phyloP scores from a whole-genome alignment of 345 rosid species.

The Rubroshorea leprosula region DNA sequence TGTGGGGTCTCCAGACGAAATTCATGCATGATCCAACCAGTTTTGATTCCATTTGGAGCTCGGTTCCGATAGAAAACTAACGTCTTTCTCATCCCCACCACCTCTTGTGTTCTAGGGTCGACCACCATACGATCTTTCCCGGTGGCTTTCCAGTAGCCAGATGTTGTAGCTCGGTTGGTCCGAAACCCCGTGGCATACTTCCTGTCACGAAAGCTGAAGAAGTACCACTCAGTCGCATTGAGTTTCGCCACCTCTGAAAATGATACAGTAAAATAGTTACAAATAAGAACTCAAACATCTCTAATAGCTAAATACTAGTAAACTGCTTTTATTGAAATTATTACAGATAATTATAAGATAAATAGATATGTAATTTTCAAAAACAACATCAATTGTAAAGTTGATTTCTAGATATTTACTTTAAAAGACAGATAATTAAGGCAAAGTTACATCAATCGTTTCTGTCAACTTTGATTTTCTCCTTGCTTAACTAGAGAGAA shows the following conservation, averaged over 20 bases:
- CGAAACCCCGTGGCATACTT: constrained; percentile 93
- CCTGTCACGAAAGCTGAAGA: constrained; percentile 92
- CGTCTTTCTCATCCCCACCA: constrained; percentile 97
- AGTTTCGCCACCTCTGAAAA: constrained; percentile 85
- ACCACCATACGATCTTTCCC: constrained; percentile 90
- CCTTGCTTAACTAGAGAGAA: too few species aligned
- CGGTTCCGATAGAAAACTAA: constrained; percentile 81
- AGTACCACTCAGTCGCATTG: constrained; percentile 90
- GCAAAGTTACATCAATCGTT: constrained; percentile 4
- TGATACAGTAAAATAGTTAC: background rate
- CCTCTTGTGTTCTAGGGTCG: constrained; percentile 50
- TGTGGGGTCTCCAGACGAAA: constrained; percentile 89
- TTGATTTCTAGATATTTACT: background rate
- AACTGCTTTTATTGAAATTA: too few species aligned
- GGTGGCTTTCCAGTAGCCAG: constrained; percentile 98
- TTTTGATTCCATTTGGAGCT: constrained; percentile 93
- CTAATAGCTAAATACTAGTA: too few species aligned
- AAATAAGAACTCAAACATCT: too few species aligned
- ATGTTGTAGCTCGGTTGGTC: constrained; percentile 72
- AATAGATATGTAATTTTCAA: background rate
- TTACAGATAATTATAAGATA: too few species aligned
- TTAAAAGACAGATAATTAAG: background rate
- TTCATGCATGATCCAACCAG: constrained; percentile 99
- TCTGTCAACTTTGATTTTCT: too few species aligned
- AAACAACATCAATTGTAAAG: too few species aligned